These are phyloP conservation scores for Xylaria sp. DNA, from an alignment of 2,329 filamentous ascomycete genomes.

Conservation along the genomic window DNA sequence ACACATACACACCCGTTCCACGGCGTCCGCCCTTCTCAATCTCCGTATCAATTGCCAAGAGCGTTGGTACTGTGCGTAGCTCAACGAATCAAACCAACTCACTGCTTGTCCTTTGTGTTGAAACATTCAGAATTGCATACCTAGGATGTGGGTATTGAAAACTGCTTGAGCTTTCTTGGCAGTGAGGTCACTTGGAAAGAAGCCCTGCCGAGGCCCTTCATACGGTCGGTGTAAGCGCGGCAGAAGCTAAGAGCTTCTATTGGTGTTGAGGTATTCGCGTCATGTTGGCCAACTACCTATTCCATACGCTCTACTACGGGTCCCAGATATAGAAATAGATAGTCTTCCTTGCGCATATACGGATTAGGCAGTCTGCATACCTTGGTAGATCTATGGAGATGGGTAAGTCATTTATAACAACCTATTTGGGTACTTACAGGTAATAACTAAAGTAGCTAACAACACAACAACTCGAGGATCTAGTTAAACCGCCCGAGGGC, in stretches of 20 bases:
- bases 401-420: too few relatives aligned
- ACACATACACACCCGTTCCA: too few relatives aligned
- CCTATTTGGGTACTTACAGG: too few relatives aligned
- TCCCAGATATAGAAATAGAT: background rate
- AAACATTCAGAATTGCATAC: background rate
- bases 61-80: background rate
- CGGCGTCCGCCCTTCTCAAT: too few relatives aligned
- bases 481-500: too few relatives aligned
- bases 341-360: background rate
- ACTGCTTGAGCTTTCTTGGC: constrained; percentile 11
- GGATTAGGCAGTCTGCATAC: background rate
- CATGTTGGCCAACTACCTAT: background rate
- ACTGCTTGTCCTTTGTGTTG: constrained; percentile 6
- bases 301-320: background rate
- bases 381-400: background rate
- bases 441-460: too few relatives aligned
- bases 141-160: background rate
- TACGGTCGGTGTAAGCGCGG: background rate
- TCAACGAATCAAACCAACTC: background rate
- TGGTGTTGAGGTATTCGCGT: background rate
- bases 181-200: background rate
- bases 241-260: background rate
- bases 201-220: background rate
- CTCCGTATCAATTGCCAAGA: background rate
- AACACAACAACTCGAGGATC: too few relatives aligned